A percentile compares a stretch with the other conserved stretches of the same genome.
Conservation (phyloP, 371 early-diverging fungal genomes). For the Haplosporangium sp. region DNA sequence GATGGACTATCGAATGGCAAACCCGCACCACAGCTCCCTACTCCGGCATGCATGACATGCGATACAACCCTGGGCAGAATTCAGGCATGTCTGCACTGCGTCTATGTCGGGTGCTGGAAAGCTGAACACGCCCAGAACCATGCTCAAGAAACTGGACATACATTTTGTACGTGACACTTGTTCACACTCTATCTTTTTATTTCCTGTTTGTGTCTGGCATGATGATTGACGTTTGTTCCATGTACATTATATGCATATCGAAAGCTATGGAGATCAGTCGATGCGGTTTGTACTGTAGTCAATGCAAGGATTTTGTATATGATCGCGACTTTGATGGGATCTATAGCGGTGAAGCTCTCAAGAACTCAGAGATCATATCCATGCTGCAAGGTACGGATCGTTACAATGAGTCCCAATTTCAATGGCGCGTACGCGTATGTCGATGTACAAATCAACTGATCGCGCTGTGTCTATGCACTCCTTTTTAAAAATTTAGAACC, state of each 20-base stretch:
- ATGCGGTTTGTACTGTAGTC: conserved; percentile 76
- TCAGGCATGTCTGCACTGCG: conserved; percentile 86
- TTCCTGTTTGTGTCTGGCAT: not conserved
- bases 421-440: not conserved
- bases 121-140: conserved; percentile 75
- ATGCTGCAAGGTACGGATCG: conserved; percentile 54
- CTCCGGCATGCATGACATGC: conserved; percentile 76
- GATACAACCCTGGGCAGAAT: conserved; percentile 72
- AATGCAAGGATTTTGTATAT: conserved; percentile 89
- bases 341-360: conserved; percentile 66
- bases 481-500: conserved; percentile 55
- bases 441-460: not conserved
- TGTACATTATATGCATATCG: not conserved
- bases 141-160: conserved; percentile 66
- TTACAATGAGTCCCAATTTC: not conserved
- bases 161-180: conserved; percentile 63
- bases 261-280: conserved; percentile 76
- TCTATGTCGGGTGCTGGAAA: conserved; percentile 73
- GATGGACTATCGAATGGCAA: conserved; percentile 20
- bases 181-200: not conserved
- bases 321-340: conserved; percentile 80
- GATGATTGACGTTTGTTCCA: no score
- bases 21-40: conserved; percentile 66
- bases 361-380: conserved; percentile 70
- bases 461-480: not conserved